A percentile compares a stretch with the other conserved stretches of the same genome.
Evolutionary conservation across 2,329 filamentous ascomycete genomes (phyloP).

Genomic region (Chaetomiaceae sp.): DNA sequence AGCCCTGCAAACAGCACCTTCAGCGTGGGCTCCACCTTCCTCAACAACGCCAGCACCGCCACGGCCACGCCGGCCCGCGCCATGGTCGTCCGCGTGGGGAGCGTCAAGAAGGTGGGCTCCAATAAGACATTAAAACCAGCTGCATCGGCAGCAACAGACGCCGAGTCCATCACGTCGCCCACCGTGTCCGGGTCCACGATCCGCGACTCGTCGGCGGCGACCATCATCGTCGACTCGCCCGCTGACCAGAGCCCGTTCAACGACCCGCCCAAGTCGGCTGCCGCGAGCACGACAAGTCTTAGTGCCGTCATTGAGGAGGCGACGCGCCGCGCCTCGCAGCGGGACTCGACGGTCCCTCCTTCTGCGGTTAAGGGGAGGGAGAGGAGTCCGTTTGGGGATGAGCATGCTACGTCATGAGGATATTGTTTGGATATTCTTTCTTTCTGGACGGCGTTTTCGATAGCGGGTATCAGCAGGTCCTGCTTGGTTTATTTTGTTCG

Average conservation of each 20-base stretch:
- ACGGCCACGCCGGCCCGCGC: slow-evolving; percentile 55
- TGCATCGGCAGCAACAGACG: slow-evolving; percentile 24
- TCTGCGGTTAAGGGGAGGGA: slow-evolving; percentile 29
- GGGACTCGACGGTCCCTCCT: slow-evolving; percentile 31
- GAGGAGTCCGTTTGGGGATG: slow-evolving; percentile 54
- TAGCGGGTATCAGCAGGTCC: no score
- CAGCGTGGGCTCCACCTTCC: slow-evolving; percentile 63
- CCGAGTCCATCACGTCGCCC: slow-evolving; percentile 23
- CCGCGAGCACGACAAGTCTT: slow-evolving; percentile 43
- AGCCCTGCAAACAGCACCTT: slow-evolving; percentile 55
- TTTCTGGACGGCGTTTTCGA: no score
- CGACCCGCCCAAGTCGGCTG: slow-evolving; percentile 43
- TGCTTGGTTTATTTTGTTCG: no score
- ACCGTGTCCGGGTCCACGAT: slow-evolving; percentile 21
- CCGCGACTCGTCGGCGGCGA: slow-evolving; percentile 43
- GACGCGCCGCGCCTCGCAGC: slow-evolving; percentile 38
- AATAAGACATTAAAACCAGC: slow-evolving; percentile 32
- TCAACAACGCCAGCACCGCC: slow-evolving; percentile 58
- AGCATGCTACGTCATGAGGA: slow-evolving; percentile 45
- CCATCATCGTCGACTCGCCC: slow-evolving; percentile 48
- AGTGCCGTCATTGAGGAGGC: slow-evolving; percentile 55
- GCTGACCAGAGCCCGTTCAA: slow-evolving; percentile 55
- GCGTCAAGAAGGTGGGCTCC: slow-evolving; percentile 40
- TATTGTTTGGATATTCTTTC: no score
- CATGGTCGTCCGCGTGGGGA: slow-evolving; percentile 57